A percentile compares a stretch with the other conserved stretches of the same genome.
phyloP scores from a whole-genome alignment of 2,329 filamentous ascomycete species.

The Chaetomium globosum region DNA sequence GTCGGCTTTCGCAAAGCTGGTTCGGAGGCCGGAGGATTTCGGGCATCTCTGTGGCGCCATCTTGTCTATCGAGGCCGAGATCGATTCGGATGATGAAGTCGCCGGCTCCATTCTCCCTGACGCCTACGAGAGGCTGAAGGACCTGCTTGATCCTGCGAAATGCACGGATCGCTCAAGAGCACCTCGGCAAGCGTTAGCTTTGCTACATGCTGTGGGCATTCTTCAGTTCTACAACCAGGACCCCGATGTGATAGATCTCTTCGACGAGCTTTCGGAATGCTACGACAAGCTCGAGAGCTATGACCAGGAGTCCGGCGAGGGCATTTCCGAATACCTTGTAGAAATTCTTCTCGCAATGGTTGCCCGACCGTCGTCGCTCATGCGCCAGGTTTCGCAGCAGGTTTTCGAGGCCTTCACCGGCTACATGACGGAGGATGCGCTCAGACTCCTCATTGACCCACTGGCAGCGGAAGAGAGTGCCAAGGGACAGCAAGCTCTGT shows the following conservation, averaged over 20 bases:
- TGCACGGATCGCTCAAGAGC: slow-evolving; percentile 32
- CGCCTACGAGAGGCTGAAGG: slow-evolving; percentile 51
- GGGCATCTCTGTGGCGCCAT: slow-evolving; percentile 58
- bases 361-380: slow-evolving; percentile 79
- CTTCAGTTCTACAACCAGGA: slow-evolving; percentile 91
- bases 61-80: slow-evolving; percentile 55
- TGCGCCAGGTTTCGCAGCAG: slow-evolving; percentile 83
- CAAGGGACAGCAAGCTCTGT: slow-evolving; percentile 83
- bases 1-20: slow-evolving; percentile 60
- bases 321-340: slow-evolving; percentile 71
- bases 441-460: slow-evolving; percentile 68
- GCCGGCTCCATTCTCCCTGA: slow-evolving; percentile 56
- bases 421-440: slow-evolving; percentile 71
- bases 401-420: slow-evolving; percentile 82
- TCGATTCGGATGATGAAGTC: slow-evolving; percentile 56
- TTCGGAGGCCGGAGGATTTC: slow-evolving; percentile 57
- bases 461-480: slow-evolving; percentile 78
- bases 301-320: slow-evolving; percentile 56
- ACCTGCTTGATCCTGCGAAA: slow-evolving; percentile 50
- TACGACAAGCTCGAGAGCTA: slow-evolving; percentile 67
- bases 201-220: slow-evolving; percentile 82
- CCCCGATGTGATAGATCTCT: slow-evolving; percentile 77
- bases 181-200: slow-evolving; percentile 66
- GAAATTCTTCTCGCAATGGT: slow-evolving; percentile 91
- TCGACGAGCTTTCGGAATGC: slow-evolving; percentile 79